Evolutionary conservation across 192 early-diverging fungal genomes (phyloP).

Genomic region (Dispira simplex): DNA sequence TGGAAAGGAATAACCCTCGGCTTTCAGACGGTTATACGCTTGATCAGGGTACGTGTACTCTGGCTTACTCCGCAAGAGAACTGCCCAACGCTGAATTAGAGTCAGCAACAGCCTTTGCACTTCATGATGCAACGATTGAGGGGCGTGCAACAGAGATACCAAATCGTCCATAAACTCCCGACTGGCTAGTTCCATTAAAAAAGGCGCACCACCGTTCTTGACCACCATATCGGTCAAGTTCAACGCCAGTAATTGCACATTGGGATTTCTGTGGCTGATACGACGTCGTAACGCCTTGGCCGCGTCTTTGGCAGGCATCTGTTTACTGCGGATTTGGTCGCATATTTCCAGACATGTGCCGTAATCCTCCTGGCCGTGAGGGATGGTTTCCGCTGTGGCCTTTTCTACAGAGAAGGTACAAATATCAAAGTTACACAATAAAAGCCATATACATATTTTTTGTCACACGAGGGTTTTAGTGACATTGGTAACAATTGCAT

Average conservation of each 20-base stretch:
- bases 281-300: conserved; percentile 60
- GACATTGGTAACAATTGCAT: no score
- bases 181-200: conserved; percentile 72
- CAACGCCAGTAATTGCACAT: conserved; percentile 81
- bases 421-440: no score
- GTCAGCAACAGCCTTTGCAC: conserved; percentile 59
- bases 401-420: conserved; percentile 32
- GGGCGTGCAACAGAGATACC: conserved; percentile 35
- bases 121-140: conserved; percentile 36
- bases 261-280: conserved; percentile 80
- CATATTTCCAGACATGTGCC: conserved; percentile 74
- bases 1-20: conserved; percentile 64
- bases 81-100: conserved; percentile 83
- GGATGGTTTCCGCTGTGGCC: conserved; percentile 83
- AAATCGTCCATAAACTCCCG: conserved; percentile 85
- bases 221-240: conserved; percentile 84
- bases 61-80: conserved; percentile 59
- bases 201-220: conserved; percentile 83
- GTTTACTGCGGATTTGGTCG: conserved; percentile 84
- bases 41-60: conserved; percentile 67
- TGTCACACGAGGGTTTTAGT: no score
- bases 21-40: conserved; percentile 66
- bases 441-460: no score
- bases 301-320: conserved; percentile 56
- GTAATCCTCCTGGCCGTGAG: conserved; percentile 72